Percentiles rank a stretch among this genome's conserved stretches.
phyloP scores from a whole-genome alignment of 768 basidiomycete genomes.

The Fomitopsis serialis region DNA sequence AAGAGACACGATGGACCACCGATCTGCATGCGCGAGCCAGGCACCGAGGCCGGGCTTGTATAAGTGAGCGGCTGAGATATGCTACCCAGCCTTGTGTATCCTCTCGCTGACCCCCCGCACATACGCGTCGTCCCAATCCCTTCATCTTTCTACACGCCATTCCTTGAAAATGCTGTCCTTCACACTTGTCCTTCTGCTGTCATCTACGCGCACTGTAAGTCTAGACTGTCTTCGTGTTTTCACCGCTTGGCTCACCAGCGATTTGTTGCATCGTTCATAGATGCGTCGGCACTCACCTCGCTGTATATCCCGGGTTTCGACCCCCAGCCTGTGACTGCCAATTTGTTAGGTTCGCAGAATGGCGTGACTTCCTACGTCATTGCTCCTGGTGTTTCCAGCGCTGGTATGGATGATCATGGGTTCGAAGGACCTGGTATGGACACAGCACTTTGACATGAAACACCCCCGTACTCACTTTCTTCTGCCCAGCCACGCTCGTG shows the following conservation, averaged over 20 bases:
- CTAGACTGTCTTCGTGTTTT: background rate
- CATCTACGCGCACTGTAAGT: background rate
- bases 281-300: slow-evolving; percentile 29
- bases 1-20: no score
- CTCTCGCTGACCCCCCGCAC: background rate
- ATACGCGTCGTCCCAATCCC: background rate
- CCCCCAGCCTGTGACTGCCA: slow-evolving; percentile 37
- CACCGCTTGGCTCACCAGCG: background rate
- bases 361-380: slow-evolving; percentile 40
- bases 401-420: slow-evolving; percentile 25
- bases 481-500: slow-evolving; percentile 36
- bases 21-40: no score
- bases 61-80: no score
- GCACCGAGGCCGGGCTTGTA: no score
- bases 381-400: slow-evolving; percentile 30
- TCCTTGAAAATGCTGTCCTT: background rate
- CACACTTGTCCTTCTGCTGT: background rate
- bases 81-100: no score
- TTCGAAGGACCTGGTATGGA: slow-evolving; percentile 35
- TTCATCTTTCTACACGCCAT: background rate
- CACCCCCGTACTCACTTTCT: background rate
- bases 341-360: slow-evolving; percentile 33
- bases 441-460: background rate
- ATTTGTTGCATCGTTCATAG: slow-evolving; percentile 8
- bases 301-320: slow-evolving; percentile 42